These are phyloP conservation scores for Ophiostoma australiae DNA, from an alignment of 2,329 filamentous ascomycete genomes.

Conservation along the genomic window DNA sequence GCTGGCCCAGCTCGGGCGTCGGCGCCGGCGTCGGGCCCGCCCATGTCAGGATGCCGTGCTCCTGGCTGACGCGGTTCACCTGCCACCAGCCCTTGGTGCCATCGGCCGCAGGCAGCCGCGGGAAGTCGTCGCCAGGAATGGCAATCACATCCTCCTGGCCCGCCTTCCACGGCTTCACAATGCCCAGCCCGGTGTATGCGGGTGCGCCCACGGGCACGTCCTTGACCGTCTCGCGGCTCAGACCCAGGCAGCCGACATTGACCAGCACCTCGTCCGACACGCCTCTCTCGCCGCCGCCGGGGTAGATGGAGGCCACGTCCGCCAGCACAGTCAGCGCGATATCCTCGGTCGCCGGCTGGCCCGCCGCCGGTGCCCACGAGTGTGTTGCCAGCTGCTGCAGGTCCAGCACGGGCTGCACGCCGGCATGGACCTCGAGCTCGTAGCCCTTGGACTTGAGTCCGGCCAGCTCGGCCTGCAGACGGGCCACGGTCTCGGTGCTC, in stretches of 20 bases:
- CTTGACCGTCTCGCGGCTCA: constrained; percentile 69
- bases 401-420: constrained; percentile 71
- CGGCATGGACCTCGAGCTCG: constrained; percentile 66
- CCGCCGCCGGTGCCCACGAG: constrained; percentile 42
- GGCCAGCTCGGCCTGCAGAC: constrained; percentile 40
- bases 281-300: constrained; percentile 51
- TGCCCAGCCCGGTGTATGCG: constrained; percentile 63
- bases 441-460: constrained; percentile 39
- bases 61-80: constrained; percentile 67
- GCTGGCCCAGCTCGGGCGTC: constrained; percentile 57
- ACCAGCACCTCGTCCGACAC: constrained; percentile 58
- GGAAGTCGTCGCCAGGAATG: constrained; percentile 22
- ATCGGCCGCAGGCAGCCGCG: constrained; percentile 34
- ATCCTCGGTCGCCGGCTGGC: constrained; percentile 38
- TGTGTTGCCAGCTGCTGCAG: constrained; percentile 74
- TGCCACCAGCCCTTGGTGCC: constrained; percentile 53
- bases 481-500: background rate
- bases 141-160: background rate
- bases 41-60: constrained; percentile 70
- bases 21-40: constrained; percentile 39
- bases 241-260: constrained; percentile 61
- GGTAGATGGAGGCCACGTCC: constrained; percentile 66
- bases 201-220: constrained; percentile 33
- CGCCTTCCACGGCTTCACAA: constrained; percentile 55
- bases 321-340: constrained; percentile 65